phyloP scores from a whole-genome alignment of 1,284 basidiomycete genomes.

The Leccinum angustisporum region DNA sequence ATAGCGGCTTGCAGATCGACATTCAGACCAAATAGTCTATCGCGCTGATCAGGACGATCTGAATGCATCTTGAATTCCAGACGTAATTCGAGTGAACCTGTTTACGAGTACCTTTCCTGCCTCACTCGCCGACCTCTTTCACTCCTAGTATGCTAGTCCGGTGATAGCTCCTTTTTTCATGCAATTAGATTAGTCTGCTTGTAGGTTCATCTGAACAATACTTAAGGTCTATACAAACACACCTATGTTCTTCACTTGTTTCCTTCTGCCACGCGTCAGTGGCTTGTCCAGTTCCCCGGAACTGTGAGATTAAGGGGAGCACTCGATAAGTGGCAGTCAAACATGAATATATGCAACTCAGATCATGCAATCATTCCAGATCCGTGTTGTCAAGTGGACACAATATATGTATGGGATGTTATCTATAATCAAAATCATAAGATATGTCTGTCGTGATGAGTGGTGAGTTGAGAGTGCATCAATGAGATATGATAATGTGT shows the following conservation, averaged over 20 bases:
- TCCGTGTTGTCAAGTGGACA: neutral
- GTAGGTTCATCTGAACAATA: neutral
- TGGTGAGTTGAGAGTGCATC: slow-evolving; percentile 31
- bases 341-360: neutral
- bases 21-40: too few species aligned
- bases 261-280: neutral
- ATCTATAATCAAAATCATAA: slow-evolving; percentile 33
- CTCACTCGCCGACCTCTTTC: too few species aligned
- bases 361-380: neutral
- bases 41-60: too few species aligned
- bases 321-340: neutral
- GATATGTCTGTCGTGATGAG: slow-evolving; percentile 29
- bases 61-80: too few species aligned
- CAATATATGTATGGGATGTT: slow-evolving; percentile 11
- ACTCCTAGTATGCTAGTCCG: too few species aligned
- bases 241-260: neutral
- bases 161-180: neutral
- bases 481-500: slow-evolving; percentile 20
- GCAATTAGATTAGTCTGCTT: neutral
- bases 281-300: neutral
- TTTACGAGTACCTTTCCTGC: too few species aligned
- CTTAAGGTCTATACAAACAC: neutral
- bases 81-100: too few species aligned
- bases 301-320: neutral
- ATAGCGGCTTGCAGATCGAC: too few species aligned